A percentile compares a stretch with the other conserved stretches of the same genome.
Evolutionary conservation across 2,329 filamentous ascomycete genomes (phyloP).

Genomic region (Exophiala lecanii-corni): DNA sequence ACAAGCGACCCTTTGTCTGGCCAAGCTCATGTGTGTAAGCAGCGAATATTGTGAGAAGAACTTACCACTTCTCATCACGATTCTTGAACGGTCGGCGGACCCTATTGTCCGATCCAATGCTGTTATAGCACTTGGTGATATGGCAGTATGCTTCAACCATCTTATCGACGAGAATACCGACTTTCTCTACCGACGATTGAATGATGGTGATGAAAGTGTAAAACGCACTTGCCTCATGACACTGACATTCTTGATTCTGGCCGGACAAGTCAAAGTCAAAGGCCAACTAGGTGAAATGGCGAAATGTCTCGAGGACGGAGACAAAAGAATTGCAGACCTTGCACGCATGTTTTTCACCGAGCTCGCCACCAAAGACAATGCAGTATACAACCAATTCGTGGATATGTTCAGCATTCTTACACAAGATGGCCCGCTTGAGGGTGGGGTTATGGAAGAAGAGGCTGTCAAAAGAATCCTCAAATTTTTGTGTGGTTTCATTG

Average conservation of each 20-base stretch:
- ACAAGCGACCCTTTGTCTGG: constrained; percentile 87
- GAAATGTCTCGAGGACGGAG: constrained; percentile 95
- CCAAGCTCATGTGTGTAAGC: constrained; percentile 98
- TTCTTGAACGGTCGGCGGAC: constrained; percentile 90
- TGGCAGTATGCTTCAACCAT: constrained; percentile 99
- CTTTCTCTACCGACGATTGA: constrained; percentile 89
- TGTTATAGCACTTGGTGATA: constrained; percentile 93
- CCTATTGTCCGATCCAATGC: constrained; percentile 92
- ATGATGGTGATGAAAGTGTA: constrained; percentile 80
- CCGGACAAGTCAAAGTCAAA: constrained; percentile 98
- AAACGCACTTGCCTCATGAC: constrained; percentile 99
- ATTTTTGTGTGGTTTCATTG: constrained; percentile 91
- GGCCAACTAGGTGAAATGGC: constrained; percentile 98
- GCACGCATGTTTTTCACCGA: constrained; percentile 98
- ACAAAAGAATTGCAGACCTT: constrained; percentile 88
- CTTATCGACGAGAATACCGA: constrained; percentile 99
- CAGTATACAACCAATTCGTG: constrained; percentile 98
- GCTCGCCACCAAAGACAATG: constrained; percentile 95
- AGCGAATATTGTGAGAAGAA: constrained; percentile 94
- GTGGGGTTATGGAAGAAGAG: constrained; percentile 60
- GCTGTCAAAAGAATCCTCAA: constrained; percentile 80
- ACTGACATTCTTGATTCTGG: constrained; percentile 91
- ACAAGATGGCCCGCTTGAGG: constrained; percentile 64
- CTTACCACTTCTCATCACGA: constrained; percentile 88
- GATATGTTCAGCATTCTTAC: constrained; percentile 96